Percentiles rank a stretch among this genome's conserved stretches.
Evolutionary conservation across 2,329 filamentous ascomycete genomes (phyloP).

Genomic region (Aspergillus viridinutans): DNA sequence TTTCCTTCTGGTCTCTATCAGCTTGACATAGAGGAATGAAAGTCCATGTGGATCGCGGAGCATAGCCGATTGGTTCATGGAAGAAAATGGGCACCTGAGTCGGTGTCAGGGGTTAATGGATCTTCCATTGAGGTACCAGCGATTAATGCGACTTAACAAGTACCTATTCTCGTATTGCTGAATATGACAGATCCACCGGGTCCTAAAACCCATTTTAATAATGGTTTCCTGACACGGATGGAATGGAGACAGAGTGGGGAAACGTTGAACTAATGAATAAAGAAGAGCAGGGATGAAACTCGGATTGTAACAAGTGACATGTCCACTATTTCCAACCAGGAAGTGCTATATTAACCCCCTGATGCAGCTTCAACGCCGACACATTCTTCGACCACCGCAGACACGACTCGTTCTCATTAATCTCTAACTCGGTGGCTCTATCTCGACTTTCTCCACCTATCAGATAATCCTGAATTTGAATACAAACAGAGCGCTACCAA

Average conservation of each 20-base stretch:
- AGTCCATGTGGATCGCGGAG: background rate
- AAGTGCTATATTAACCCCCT: conserved; percentile 1
- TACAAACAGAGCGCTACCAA: conserved; percentile 6
- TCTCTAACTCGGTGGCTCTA: conserved; percentile 20
- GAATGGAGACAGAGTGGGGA: conserved; percentile 9
- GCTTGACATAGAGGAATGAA: background rate
- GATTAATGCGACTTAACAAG: background rate
- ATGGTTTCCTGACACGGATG: conserved; percentile 13
- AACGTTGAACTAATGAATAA: conserved; percentile 8
- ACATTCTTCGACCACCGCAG: background rate
- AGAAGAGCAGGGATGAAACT: conserved; percentile 24
- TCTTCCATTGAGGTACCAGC: background rate
- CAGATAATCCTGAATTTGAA: conserved; percentile 10
- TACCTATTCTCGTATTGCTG: background rate
- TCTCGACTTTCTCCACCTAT: conserved; percentile 25
- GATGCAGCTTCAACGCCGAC: background rate
- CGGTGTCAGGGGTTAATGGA: background rate
- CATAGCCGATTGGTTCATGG: background rate
- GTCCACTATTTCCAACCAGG: conserved; percentile 13
- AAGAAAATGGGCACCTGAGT: background rate
- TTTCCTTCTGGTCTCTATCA: background rate
- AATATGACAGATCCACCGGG: background rate
- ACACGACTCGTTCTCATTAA: conserved; percentile 21
- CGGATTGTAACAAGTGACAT: conserved; percentile 24
- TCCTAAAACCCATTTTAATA: background rate